phyloP scores from a whole-genome alignment of 2,329 filamentous ascomycete species.

The Aspergillus pseudoglaucus region DNA sequence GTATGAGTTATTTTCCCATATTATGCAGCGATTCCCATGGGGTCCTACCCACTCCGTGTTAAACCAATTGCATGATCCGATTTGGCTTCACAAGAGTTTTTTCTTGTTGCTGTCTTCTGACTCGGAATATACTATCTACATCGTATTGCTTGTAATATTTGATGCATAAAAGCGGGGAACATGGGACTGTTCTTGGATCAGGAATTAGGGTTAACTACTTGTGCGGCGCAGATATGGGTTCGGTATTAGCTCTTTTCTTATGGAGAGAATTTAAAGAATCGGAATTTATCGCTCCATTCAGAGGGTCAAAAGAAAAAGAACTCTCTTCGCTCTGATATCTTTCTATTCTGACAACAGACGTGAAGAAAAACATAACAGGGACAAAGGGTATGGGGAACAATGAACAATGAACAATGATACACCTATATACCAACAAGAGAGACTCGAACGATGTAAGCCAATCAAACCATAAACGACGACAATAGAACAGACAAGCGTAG shows the following conservation, averaged over 20 bases:
- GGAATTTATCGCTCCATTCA: background rate
- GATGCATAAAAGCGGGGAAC: no score
- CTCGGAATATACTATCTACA: no score
- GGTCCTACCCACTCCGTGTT: constrained; percentile 22
- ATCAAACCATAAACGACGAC: no score
- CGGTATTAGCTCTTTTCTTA: no score
- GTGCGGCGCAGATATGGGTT: no score
- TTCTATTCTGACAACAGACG: constrained; percentile 4
- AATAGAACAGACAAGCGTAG: no score
- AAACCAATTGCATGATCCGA: constrained; percentile 28
- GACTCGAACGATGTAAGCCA: no score
- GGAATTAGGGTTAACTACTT: no score
- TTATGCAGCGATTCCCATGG: constrained; percentile 32
- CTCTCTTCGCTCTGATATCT: background rate
- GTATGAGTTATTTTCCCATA: constrained; percentile 18
- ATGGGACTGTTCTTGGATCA: no score
- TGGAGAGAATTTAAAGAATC: no score
- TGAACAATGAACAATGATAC: constrained; percentile 16
- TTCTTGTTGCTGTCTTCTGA: no score
- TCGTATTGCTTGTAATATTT: no score
- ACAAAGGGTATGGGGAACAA: constrained; percentile 19
- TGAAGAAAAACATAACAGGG: constrained; percentile 3
- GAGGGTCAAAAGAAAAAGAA: background rate
- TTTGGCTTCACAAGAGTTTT: background rate
- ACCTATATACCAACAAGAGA: constrained; percentile 19